phyloP scores from a whole-genome alignment of 257 asterid species.

The Anisodus acutangulus region DNA sequence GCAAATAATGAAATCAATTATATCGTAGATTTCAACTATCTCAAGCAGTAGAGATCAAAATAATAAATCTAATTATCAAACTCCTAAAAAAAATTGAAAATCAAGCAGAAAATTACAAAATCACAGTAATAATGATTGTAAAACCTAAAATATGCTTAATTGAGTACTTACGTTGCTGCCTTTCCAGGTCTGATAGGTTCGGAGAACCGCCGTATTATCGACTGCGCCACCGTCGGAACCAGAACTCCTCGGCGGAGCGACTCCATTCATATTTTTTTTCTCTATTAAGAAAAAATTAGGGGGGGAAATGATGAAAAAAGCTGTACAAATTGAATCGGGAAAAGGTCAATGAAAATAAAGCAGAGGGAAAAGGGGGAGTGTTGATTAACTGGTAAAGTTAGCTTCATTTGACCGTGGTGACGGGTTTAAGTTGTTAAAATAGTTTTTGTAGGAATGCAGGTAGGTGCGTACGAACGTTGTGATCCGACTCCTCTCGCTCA shows the following conservation, averaged over 20 bases:
- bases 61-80: not conserved
- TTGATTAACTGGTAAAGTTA: no score
- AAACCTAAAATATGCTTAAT: constrained; percentile 18
- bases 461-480: no score
- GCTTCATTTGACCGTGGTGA: no score
- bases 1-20: not conserved
- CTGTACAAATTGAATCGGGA: constrained; percentile 29
- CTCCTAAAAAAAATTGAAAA: not conserved
- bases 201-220: constrained; percentile 31
- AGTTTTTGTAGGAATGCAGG: no score
- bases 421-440: no score
- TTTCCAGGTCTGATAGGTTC: constrained; percentile 48
- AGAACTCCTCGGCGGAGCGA: constrained; percentile 46
- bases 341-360: constrained; percentile 24
- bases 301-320: no score
- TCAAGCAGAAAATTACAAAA: not conserved
- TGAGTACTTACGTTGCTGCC: constrained; percentile 46
- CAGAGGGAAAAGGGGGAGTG: not conserved
- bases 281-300: constrained; percentile 21
- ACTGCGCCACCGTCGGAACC: constrained; percentile 36
- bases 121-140: not conserved
- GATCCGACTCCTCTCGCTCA: no score
- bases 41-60: constrained; percentile 22
- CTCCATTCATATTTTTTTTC: constrained; percentile 40
- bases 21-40: constrained; percentile 25